Evolutionary conservation across 306 rosid genomes (phyloP), one percentile per base, ranked within the genome.

Genomic region (Cicer pinnatifidum): DNA sequence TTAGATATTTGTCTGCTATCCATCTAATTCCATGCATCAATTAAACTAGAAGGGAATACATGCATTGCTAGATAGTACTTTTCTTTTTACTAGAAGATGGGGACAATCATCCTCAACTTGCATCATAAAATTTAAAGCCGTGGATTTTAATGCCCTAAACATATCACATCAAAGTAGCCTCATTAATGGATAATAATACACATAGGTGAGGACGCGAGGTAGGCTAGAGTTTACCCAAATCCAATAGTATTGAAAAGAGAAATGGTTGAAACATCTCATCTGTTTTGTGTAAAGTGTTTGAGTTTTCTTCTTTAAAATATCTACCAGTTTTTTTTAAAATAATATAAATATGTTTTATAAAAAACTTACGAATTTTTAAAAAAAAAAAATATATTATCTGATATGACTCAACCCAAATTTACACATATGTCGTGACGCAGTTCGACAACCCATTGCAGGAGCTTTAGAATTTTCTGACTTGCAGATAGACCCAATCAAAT

Each of bases 91-190:
- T 19, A 3, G 56, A 58, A 9, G 23, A 35, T 35, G 62, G 59
- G 71, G 76, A 46, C 65, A 67, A 54, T 78, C 3, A 33, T 40
- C 16, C 61, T 53, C 78, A 72, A 79, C 82, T 79, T 79, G 82
- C 74, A 37, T 50, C 60, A 54, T 44, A 44, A 44, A 52, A 56
- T 71, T 71, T 53, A 71, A 28, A 7, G 19, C 44, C 60, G 12
- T 16, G 43, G 67, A 53, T 16, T 64, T 41, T 35, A 37, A 62
- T 28, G 17, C 43, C 54, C 28, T 8, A 1, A 43, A 62, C 48
- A 45, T 8, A 12, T 62, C 73, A 71, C 37, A 63, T 78, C 71
- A 53, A 64, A 64, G 9, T 7, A 37, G 10, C 61, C 16, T 71
- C 50, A 11, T 40, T 13, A 70, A 59, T 48, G 11, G 10, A 23